Base-by-base conservation (phyloP, 1,284 basidiomycete genomes). In the Naganishia albida region DNA sequence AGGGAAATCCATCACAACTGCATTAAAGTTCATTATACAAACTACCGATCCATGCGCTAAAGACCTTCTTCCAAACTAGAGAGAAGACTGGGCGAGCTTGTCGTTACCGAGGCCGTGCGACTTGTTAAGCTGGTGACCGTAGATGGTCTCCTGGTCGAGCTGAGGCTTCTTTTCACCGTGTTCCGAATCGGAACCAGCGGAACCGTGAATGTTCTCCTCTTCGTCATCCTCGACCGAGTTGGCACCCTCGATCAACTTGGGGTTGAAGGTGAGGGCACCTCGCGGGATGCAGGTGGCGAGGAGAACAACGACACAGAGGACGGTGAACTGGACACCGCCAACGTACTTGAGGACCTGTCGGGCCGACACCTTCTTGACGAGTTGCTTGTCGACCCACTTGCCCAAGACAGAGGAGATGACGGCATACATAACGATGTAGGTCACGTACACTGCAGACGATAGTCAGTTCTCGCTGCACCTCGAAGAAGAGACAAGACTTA, bases 331-430 rank as follows among this genome's bases (percentile, higher is more conserved):
- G 34, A 70, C 62, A 26, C 64, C 57, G 6, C 51, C 49, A 50
- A 65, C 40, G 28, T 44, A 62, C 16, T 64, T 64, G 49, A 60
- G 38, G 16, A 57, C 30, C 18, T 64, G 44, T 25, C 30, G 42
- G 7, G 62, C 8, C 6, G 43, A 25, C 30, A 49, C 48, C 16
- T 48, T 51, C 25, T 50, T 44, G 38, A 46, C 62, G 55, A 67
- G 54, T 38, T 64, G 55, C 39, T 69, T 53, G 70, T 79, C 78
- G 63, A 79, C 72, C 71, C 73, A 75, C 50, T 73, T 72, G 40
- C 78, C 78, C 40, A 80, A 73, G 43, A 76, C 71, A n/a, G 75
- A 72, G 16, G 70, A 71, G 63, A 78, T 68, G 66, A 79, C 71
- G 56, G 76, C 74, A 68, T 78, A 76, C 65, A 74, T 46, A 56